These are phyloP conservation scores for Suhomyces tanzawaensis DNA, from an alignment of 805 yeast genomes.

Conservation along the genomic window DNA sequence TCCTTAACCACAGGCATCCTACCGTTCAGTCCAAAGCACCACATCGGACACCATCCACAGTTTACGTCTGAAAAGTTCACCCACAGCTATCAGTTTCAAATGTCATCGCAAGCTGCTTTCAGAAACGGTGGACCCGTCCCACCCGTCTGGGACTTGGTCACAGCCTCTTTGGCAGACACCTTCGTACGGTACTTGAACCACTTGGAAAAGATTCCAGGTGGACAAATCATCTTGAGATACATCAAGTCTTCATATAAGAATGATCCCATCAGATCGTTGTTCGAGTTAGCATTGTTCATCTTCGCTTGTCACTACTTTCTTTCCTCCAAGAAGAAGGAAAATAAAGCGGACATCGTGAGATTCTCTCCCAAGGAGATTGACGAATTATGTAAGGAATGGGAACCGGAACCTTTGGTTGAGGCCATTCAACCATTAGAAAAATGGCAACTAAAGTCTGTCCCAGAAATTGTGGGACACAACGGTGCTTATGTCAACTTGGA, in stretches of 20 bases:
- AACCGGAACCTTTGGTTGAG: conserved; percentile 78
- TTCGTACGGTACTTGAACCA: conserved; percentile 36
- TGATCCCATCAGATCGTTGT: conserved; percentile 86
- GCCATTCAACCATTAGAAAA: conserved; percentile 48
- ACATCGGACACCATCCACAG: too few relatives aligned
- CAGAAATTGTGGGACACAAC: conserved; percentile 58
- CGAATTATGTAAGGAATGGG: conserved; percentile 86
- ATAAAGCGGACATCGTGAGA: conserved; percentile 66
- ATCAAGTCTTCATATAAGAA: conserved; percentile 84
- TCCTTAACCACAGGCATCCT: too few relatives aligned
- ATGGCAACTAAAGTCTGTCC: conserved; percentile 65
- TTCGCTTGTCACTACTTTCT: conserved; percentile 83
- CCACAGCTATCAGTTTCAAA: too few relatives aligned
- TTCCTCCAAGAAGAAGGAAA: conserved; percentile 72
- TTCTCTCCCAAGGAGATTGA: conserved; percentile 66
- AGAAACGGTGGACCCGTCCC: conserved; percentile 29
- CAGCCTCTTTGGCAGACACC: conserved; percentile 30
- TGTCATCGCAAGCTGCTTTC: conserved; percentile 15
- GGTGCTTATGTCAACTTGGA: conserved; percentile 36
- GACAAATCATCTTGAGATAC: conserved; percentile 60
- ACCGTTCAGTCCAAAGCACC: too few relatives aligned
- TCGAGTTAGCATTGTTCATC: conserved; percentile 72
- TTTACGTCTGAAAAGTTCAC: too few relatives aligned
- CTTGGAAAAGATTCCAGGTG: conserved; percentile 52
- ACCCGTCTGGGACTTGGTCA: conserved; percentile 37